A percentile compares a stretch with the other conserved stretches of the same genome.
Evolutionary conservation across 192 early-diverging fungal species (phyloP).

Genomic region (Fimicolochytrium jonesii): DNA sequence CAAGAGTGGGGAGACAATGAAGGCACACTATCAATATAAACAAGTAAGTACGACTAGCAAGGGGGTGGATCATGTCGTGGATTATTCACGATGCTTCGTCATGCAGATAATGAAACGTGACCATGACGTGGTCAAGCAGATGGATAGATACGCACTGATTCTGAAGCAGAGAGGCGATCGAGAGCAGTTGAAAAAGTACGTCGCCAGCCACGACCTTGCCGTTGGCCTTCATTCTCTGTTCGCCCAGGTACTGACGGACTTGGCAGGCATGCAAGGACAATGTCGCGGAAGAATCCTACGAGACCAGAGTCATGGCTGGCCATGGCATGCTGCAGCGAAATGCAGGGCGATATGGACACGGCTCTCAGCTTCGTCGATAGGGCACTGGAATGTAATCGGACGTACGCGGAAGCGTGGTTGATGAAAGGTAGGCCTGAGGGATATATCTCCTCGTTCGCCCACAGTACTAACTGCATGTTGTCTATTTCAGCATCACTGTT

Average conservation of each 20-base stretch:
- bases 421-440: background rate
- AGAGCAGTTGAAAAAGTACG: background rate
- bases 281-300: background rate
- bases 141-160: constrained; percentile 3
- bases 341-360: background rate
- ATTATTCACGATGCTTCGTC: no score
- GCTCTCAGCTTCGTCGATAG: background rate
- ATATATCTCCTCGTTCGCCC: no score
- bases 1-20: constrained; percentile 1
- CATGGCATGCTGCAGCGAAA: background rate
- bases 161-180: background rate
- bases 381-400: background rate
- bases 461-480: no score
- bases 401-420: constrained; percentile 10
- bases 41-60: no score
- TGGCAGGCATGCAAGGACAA: background rate
- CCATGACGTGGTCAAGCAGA: background rate
- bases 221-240: no score
- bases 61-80: no score
- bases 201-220: no score
- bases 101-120: background rate
- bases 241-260: no score
- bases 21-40: background rate
- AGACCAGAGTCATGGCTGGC: background rate
- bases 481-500: background rate